Evolutionary conservation across 176 grass and related monocot genomes (phyloP), one percentile per base, ranked within the genome.

Genomic region (Rhynchospora pubera): DNA sequence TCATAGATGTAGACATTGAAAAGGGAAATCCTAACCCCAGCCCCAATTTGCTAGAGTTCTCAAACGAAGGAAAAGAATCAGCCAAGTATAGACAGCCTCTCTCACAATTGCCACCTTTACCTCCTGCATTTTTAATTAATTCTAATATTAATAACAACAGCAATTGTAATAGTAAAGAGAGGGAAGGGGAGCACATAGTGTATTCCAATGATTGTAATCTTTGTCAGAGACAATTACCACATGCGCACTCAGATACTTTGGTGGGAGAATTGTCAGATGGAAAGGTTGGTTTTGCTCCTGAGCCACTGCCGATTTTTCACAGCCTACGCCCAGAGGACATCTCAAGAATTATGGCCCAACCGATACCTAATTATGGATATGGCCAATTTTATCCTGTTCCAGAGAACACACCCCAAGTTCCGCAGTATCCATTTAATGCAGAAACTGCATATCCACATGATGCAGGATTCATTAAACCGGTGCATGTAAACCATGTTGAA

Each of bases 61-160:
- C 79, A 28, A 66, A 50, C 4, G 79, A 82, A 82, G 57, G 43
- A n/a, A 82, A 82, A 6, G 97, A 99, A 81, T 61, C 86, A 1
- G 2, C 82, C 47, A 99, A 81, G 71, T 96, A 91, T 79, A 26
- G 84, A 61, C 93, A 99, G 84, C 97, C 97, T 6, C 84, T 98
- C 19, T 98, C 96, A 5, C 91, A 99, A 90, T 87, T 96, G 43
- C 93, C 97, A 8, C 97, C 97, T 55, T 90, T 99, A 53, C 97
- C 97, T 3, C 97, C 97, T 9, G 73, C 87, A 22, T 94, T 96
- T 85, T 87, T 99, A 75, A 93, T 93, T 55, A 79, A 90, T 30
- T 82, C 63, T 11, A 78, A 46, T 75, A 64, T 28, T 44, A 83
- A 83, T 23, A 79, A 68, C n/a, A 56, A 57, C 39, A 82, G 18